Evolutionary conservation across 1,139 yeast species (phyloP).

Genomic region (Yamadazyma triangularis): DNA sequence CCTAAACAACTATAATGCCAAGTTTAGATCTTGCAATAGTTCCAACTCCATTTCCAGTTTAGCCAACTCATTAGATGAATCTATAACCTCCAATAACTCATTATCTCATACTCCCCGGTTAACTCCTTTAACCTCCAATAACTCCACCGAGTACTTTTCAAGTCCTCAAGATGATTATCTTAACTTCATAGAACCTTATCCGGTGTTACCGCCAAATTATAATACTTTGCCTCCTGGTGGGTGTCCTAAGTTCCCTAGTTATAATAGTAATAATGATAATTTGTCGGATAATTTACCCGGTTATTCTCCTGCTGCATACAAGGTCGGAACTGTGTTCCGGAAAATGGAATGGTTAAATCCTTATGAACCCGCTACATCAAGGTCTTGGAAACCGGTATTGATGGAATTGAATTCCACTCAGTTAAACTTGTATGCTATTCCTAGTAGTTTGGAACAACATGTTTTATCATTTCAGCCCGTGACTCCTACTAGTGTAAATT

Average conservation of each 20-base stretch:
- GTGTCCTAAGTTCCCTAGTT: conserved; percentile 44
- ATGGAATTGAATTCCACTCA: conserved; percentile 75
- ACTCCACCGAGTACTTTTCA: background rate
- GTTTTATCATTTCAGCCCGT: conserved; percentile 16
- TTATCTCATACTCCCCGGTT: background rate
- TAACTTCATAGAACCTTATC: conserved; percentile 40
- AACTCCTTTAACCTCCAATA: conserved; percentile 1
- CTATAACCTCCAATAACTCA: background rate
- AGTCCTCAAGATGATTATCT: conserved; percentile 1
- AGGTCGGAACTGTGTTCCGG: conserved; percentile 47
- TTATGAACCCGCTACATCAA: conserved; percentile 52
- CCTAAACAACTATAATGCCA: conserved; percentile 2
- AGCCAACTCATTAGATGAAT: background rate
- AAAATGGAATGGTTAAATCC: conserved; percentile 68
- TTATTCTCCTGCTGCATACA: conserved; percentile 56
- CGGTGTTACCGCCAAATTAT: conserved; percentile 49
- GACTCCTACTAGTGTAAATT: background rate
- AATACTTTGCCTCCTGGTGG: conserved; percentile 43
- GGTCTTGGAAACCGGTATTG: conserved; percentile 62
- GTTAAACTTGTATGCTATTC: conserved; percentile 53
- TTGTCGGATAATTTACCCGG: conserved; percentile 38
- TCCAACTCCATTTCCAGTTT: background rate
- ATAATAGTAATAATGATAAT: conserved; percentile 1
- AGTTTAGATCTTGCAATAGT: background rate
- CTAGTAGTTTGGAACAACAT: conserved; percentile 29